These are phyloP conservation scores for Lentinus brumalis DNA, from an alignment of 768 basidiomycete species.

Conservation along the genomic window DNA sequence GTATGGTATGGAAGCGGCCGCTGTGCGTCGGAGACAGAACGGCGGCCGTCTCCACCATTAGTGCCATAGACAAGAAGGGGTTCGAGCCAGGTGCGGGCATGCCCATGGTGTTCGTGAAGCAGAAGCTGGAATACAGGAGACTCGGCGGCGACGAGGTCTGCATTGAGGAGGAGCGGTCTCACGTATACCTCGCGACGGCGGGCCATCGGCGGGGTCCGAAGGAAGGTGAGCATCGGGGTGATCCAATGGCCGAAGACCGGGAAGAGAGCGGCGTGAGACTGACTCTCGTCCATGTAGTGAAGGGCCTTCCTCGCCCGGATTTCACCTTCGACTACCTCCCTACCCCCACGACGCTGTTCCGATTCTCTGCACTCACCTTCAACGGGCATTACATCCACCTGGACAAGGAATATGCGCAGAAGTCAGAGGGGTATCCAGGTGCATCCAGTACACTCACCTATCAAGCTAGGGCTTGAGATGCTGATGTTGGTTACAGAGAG, in stretches of 20 bases:
- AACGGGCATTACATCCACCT: conserved; percentile 87
- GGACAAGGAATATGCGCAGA: conserved; percentile 70
- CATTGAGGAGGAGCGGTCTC: conserved; percentile 63
- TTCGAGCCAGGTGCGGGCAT: conserved; percentile 49
- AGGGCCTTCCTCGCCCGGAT: conserved; percentile 49
- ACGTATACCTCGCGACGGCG: conserved; percentile 60
- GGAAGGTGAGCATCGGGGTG: conserved; percentile 40
- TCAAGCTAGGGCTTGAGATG: neutral
- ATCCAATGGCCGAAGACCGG: neutral
- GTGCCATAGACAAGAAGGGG: conserved; percentile 61
- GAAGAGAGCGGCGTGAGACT: neutral
- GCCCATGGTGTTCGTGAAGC: conserved; percentile 78
- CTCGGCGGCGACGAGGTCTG: conserved; percentile 48
- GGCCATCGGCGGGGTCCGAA: conserved; percentile 36
- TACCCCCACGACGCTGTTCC: conserved; percentile 72
- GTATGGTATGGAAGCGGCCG: conserved; percentile 61
- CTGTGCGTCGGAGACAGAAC: conserved; percentile 58
- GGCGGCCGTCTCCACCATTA: conserved; percentile 49
- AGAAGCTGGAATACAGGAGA: conserved; percentile 55
- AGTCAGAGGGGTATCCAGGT: conserved; percentile 75
- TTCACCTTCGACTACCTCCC: conserved; percentile 72
- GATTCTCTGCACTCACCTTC: conserved; percentile 85
- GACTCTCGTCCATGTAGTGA: conserved; percentile 39
- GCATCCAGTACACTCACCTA: conserved; percentile 20
- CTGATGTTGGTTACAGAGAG: conserved; percentile 50